A percentile compares a stretch with the other conserved stretches of the same genome.
Evolutionary conservation across 192 early-diverging fungal species (phyloP).

Genomic region (Powellomyces hirtus): DNA sequence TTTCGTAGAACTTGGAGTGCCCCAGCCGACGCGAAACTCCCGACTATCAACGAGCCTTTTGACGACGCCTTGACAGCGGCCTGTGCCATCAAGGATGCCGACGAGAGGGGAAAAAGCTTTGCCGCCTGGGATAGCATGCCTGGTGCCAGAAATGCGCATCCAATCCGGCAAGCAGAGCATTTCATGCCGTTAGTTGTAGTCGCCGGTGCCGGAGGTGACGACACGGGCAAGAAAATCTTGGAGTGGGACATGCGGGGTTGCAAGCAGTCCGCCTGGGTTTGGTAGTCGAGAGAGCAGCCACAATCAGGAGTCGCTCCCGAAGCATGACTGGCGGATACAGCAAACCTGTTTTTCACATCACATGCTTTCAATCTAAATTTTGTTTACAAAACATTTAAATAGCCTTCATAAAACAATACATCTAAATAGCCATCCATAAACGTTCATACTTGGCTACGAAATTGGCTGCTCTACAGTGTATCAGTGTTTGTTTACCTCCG

Average conservation of each 20-base stretch:
- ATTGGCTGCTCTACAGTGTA: too few species aligned
- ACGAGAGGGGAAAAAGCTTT: constrained; percentile 13
- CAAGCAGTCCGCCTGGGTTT: neutral
- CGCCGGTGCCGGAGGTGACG: constrained; percentile 34
- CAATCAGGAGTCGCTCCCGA: too few species aligned
- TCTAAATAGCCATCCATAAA: too few species aligned
- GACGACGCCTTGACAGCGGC: constrained; percentile 21
- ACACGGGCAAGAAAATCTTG: neutral
- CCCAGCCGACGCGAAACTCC: neutral
- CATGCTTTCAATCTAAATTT: too few species aligned
- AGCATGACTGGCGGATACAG: too few species aligned
- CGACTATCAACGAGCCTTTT: constrained; percentile 6
- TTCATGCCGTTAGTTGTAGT: constrained; percentile 45
- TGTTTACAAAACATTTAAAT: too few species aligned
- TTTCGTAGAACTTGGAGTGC: neutral
- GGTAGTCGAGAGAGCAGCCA: too few species aligned
- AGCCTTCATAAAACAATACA: too few species aligned
- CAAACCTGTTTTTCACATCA: too few species aligned
- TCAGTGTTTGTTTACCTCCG: too few species aligned
- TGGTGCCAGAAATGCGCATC: constrained; percentile 28
- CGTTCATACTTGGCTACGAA: too few species aligned
- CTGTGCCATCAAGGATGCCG: neutral
- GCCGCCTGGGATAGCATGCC: neutral
- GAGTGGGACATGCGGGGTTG: neutral
- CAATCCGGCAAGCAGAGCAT: constrained; percentile 35